Percentiles rank a stretch among this genome's conserved stretches.
Conservation (phyloP, 352 stramenopile species). For the Phytophthora hibernalis region DNA sequence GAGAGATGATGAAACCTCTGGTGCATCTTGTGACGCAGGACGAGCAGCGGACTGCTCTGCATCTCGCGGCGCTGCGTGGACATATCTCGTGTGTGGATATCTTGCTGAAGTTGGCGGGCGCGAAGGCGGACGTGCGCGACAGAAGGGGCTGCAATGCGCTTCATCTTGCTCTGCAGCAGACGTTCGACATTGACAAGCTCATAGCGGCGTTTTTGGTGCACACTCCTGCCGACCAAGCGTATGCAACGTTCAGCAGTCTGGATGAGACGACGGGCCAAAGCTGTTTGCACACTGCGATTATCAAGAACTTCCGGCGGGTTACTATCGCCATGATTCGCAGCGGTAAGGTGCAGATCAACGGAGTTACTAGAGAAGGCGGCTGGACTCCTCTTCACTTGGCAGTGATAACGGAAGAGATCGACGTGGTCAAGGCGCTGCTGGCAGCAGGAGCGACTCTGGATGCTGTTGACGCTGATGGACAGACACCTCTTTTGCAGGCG, state of each 20-base stretch:
- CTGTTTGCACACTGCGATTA: slow-evolving; percentile 67
- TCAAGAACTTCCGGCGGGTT: slow-evolving; percentile 66
- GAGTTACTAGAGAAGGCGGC: slow-evolving; percentile 49
- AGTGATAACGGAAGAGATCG: slow-evolving; percentile 62
- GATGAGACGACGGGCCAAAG: slow-evolving; percentile 57
- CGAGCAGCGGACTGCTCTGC: slow-evolving; percentile 53
- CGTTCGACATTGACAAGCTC: slow-evolving; percentile 71
- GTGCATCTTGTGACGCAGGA: slow-evolving; percentile 48
- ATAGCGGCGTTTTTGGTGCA: slow-evolving; percentile 48
- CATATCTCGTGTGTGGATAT: slow-evolving; percentile 50
- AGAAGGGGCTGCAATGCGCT: slow-evolving; percentile 57
- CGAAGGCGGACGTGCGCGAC: slow-evolving; percentile 37
- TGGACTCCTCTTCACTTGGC: slow-evolving; percentile 73
- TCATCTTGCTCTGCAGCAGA: slow-evolving; percentile 65
- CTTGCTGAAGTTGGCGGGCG: slow-evolving; percentile 38
- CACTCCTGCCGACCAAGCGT: slow-evolving; percentile 24
- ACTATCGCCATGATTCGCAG: slow-evolving; percentile 46
- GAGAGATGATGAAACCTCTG: slow-evolving; percentile 29
- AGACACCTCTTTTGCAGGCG: slow-evolving; percentile 67
- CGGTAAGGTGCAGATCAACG: slow-evolving; percentile 57
- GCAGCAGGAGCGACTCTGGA: slow-evolving; percentile 60
- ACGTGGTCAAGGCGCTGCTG: slow-evolving; percentile 55
- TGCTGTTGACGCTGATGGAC: slow-evolving; percentile 61
- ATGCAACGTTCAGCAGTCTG: slow-evolving; percentile 48
- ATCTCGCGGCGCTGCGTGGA: slow-evolving; percentile 51